Evolutionary conservation across 192 early-diverging fungal species (phyloP).

Genomic region (Mortierella antarctica): DNA sequence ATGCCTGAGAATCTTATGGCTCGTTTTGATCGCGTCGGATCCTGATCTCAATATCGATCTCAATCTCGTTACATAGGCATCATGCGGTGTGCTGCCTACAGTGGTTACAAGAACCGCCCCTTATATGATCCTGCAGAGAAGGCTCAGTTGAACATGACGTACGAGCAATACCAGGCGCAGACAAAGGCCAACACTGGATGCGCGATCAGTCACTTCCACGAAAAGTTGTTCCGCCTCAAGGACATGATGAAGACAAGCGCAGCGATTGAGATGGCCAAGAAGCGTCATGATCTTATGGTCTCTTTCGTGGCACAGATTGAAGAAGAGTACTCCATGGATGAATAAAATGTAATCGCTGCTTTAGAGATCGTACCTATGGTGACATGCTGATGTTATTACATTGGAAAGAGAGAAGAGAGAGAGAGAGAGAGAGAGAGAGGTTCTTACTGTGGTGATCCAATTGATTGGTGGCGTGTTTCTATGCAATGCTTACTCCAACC

Average conservation of each 20-base stretch:
- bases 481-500: constrained; percentile 24
- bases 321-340: constrained; percentile 61
- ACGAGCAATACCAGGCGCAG: constrained; percentile 68
- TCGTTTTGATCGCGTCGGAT: not conserved
- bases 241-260: constrained; percentile 72
- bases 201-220: constrained; percentile 75
- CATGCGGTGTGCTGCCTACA: constrained; percentile 76
- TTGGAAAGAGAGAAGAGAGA: not conserved
- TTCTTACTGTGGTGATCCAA: not conserved
- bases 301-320: constrained; percentile 67
- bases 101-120: constrained; percentile 70
- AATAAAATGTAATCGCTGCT: constrained; percentile 7
- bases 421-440: not conserved
- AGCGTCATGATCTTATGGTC: constrained; percentile 68
- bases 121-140: constrained; percentile 65
- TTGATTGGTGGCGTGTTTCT: constrained; percentile 8
- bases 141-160: constrained; percentile 63
- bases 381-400: not conserved
- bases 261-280: constrained; percentile 64
- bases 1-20: not conserved
- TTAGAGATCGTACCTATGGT: no score
- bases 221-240: constrained; percentile 72
- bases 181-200: constrained; percentile 60
- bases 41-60: not conserved
- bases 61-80: constrained; percentile 50